These are phyloP conservation scores for Sporothrix globosa DNA, from an alignment of 2,329 filamentous ascomycete genomes.

Conservation along the genomic window DNA sequence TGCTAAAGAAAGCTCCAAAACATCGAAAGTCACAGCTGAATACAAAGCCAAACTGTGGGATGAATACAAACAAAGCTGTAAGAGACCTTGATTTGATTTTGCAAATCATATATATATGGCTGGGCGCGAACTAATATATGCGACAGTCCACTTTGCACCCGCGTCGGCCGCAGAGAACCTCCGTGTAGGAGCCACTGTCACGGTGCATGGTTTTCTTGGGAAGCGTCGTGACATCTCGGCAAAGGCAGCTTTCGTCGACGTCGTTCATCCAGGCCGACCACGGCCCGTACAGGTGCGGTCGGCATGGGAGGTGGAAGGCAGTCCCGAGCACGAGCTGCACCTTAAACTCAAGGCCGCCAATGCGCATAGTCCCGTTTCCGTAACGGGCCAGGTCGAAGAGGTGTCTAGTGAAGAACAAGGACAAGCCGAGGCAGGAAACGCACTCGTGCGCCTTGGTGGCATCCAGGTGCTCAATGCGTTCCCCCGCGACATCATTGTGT, in stretches of 20 bases:
- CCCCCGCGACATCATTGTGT: conserved; percentile 75
- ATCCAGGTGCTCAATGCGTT: conserved; percentile 74
- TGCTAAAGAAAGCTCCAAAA: neutral
- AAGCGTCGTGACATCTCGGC: conserved; percentile 69
- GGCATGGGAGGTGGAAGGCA: conserved; percentile 46
- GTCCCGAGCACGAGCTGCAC: conserved; percentile 45
- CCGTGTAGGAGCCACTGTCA: conserved; percentile 48
- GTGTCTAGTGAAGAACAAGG: neutral
- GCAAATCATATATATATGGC: neutral
- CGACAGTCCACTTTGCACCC: conserved; percentile 41
- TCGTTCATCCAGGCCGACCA: conserved; percentile 45
- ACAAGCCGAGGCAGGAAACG: neutral
- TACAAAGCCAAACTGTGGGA: conserved; percentile 40
- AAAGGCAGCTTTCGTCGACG: conserved; percentile 70
- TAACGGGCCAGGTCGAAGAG: conserved; percentile 47
- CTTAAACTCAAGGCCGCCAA: conserved; percentile 51
- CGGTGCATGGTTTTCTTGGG: conserved; percentile 72
- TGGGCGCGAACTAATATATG: neutral
- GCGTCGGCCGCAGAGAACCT: conserved; percentile 40
- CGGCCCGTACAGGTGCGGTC: conserved; percentile 49
- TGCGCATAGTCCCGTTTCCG: conserved; percentile 57
- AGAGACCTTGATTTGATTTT: conserved; percentile 33
- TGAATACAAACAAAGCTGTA: conserved; percentile 52
- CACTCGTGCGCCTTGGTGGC: conserved; percentile 52
- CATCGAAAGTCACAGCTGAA: neutral